phyloP scores from a whole-genome alignment of 768 basidiomycete species.

The Amanita muscaria region DNA sequence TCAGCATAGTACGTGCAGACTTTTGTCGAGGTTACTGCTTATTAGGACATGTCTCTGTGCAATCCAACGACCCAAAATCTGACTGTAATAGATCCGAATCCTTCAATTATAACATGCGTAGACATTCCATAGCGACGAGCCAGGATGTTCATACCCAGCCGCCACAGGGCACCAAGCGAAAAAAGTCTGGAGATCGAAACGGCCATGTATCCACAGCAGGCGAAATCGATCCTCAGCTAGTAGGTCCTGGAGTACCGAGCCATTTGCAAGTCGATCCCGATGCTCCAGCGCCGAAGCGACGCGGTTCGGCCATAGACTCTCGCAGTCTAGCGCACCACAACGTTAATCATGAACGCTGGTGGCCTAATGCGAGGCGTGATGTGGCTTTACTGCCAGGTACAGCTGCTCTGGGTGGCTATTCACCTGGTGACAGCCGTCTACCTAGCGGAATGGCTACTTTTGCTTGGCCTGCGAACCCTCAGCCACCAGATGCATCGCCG shows the following conservation, averaged over 20 bases:
- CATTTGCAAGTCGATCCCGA: slow-evolving; percentile 50
- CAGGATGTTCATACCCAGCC: slow-evolving; percentile 34
- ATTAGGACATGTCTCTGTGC: slow-evolving; percentile 24
- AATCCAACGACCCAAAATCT: slow-evolving; percentile 22
- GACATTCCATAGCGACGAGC: slow-evolving; percentile 64
- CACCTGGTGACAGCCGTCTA: slow-evolving; percentile 51
- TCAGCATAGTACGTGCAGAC: too few relatives aligned
- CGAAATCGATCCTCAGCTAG: slow-evolving; percentile 58
- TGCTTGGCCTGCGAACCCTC: slow-evolving; percentile 55
- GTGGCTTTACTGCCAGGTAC: slow-evolving; percentile 60
- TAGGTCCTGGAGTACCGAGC: slow-evolving; percentile 59
- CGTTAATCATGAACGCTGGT: slow-evolving; percentile 63
- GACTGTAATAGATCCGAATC: too few relatives aligned
- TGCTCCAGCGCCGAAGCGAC: slow-evolving; percentile 69
- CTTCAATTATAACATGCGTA: slow-evolving; percentile 63
- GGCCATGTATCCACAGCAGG: slow-evolving; percentile 44
- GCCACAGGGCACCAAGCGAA: slow-evolving; percentile 68
- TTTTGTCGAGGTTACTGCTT: slow-evolving; percentile 27
- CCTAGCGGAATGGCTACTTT: slow-evolving; percentile 60
- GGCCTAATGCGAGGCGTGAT: slow-evolving; percentile 63
- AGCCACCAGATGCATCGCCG: slow-evolving; percentile 25
- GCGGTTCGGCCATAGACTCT: slow-evolving; percentile 77
- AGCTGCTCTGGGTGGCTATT: slow-evolving; percentile 40
- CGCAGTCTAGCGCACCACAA: slow-evolving; percentile 67
- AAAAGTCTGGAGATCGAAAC: slow-evolving; percentile 66